These are phyloP conservation scores for Gymnopilus junonius DNA, from an alignment of 768 basidiomycete species.

Conservation along the genomic window DNA sequence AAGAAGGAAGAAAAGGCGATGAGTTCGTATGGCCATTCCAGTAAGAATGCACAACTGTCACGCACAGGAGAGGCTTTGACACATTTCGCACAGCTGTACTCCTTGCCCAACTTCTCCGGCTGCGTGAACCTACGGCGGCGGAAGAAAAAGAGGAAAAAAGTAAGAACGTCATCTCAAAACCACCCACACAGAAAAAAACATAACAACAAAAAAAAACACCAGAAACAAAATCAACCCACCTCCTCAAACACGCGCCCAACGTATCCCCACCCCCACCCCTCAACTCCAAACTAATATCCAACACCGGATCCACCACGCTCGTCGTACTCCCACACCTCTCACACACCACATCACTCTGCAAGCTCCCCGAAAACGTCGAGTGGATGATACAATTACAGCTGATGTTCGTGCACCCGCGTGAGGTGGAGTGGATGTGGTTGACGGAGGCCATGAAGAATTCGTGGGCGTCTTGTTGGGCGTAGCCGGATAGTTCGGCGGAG, in stretches of 20 bases:
- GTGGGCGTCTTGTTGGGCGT: slow-evolving; percentile 95
- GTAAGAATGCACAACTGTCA: too few relatives aligned
- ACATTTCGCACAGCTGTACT: slow-evolving; percentile 86
- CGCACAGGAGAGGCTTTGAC: slow-evolving; percentile 67
- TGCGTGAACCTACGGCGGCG: slow-evolving; percentile 92
- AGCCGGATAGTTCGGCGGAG: slow-evolving; percentile 83
- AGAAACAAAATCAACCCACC: too few relatives aligned
- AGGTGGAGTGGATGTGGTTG: slow-evolving; percentile 85
- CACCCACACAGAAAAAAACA: not conserved
- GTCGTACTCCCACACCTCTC: slow-evolving; percentile 82
- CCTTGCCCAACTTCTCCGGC: slow-evolving; percentile 84
- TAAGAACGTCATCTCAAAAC: not conserved
- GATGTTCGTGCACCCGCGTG: slow-evolving; percentile 73
- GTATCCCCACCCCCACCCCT: slow-evolving; percentile 63
- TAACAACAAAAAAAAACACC: not conserved
- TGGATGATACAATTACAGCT: slow-evolving; percentile 93
- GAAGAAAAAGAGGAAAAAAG: not conserved
- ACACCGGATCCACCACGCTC: slow-evolving; percentile 83
- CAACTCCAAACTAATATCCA: slow-evolving; percentile 90
- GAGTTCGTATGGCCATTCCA: too few relatives aligned
- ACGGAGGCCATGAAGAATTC: slow-evolving; percentile 84
- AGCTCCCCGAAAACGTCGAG: slow-evolving; percentile 82
- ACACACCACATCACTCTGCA: slow-evolving; percentile 91
- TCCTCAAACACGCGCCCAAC: slow-evolving; percentile 73
- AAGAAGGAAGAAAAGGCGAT: not conserved